Conservation (phyloP, 495 filamentous ascomycete species). For the Geopyxis carbonaria region DNA sequence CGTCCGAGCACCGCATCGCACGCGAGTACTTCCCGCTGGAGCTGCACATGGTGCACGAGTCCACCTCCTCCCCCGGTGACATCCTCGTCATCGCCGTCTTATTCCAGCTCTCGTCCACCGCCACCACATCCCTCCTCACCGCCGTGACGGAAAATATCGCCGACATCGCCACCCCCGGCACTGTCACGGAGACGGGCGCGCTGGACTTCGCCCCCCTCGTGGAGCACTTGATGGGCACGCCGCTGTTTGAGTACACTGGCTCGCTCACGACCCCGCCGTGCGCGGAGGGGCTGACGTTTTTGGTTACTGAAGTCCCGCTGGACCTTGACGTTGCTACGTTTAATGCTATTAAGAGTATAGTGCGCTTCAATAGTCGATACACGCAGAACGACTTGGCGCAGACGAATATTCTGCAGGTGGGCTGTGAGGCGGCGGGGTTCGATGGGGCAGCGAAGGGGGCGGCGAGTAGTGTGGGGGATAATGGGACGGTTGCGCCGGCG, state of each 20-base stretch:
- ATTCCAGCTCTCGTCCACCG: conserved; percentile 36
- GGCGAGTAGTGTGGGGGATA: too few species aligned
- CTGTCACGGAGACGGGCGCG: conserved; percentile 34
- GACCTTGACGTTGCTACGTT: conserved; percentile 37
- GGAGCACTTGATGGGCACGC: conserved; percentile 31
- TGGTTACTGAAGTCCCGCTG: conserved; percentile 37
- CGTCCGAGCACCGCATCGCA: conserved; percentile 45
- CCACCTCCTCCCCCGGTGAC: conserved; percentile 19
- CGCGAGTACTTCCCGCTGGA: conserved; percentile 43
- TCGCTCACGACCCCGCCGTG: conserved; percentile 56
- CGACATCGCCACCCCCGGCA: conserved; percentile 38
- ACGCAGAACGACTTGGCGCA: conserved; percentile 40
- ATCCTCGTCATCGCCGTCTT: conserved; percentile 44
- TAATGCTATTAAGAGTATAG: conserved; percentile 37
- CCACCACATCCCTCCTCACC: conserved; percentile 35
- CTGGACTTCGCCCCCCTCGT: conserved; percentile 41
- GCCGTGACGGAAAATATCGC: conserved; percentile 35
- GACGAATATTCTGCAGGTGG: conserved; percentile 36
- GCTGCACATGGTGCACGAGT: conserved; percentile 48
- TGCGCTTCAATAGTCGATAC: conserved; percentile 49
- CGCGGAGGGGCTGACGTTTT: conserved; percentile 42
- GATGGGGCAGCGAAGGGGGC: too few species aligned
- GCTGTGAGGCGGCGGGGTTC: conserved; percentile 5
- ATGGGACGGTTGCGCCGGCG: too few species aligned
- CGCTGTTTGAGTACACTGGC: conserved; percentile 40